Evolutionary conservation across 305 asterid genomes (phyloP).

Genomic region (Caryopteris hybrid): DNA sequence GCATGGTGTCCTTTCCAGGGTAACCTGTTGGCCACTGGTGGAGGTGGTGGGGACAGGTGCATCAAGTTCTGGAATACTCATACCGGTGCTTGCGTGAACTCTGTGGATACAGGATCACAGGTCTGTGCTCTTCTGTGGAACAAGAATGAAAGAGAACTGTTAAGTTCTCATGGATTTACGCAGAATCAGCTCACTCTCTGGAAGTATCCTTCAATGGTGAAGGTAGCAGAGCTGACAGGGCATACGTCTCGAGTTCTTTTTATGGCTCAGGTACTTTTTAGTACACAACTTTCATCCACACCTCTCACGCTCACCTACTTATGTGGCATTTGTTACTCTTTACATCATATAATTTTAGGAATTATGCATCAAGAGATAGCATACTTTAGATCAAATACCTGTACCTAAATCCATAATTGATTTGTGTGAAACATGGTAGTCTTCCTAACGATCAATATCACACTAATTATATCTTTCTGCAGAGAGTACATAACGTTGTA

Average conservation of each 20-base stretch:
- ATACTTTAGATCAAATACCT: too few species aligned
- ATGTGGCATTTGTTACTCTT: too few species aligned
- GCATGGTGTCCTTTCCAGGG: conserved; percentile 87
- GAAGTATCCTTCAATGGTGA: conserved; percentile 83
- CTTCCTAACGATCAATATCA: too few species aligned
- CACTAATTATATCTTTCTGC: too few species aligned
- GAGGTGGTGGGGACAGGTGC: conserved; percentile 60
- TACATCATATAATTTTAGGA: too few species aligned
- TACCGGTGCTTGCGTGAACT: conserved; percentile 78
- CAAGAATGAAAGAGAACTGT: conserved; percentile 69
- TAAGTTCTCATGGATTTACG: conserved; percentile 73
- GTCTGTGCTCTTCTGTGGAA: conserved; percentile 86
- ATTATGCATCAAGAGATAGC: too few species aligned
- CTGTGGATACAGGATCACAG: conserved; percentile 78
- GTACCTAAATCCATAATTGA: too few species aligned
- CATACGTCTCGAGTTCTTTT: conserved; percentile 73
- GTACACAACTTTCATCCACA: too few species aligned
- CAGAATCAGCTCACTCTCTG: conserved; percentile 72
- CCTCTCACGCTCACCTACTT: too few species aligned
- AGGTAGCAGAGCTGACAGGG: conserved; percentile 64
- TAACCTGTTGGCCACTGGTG: conserved; percentile 64
- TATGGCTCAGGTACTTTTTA: conserved; percentile 48
- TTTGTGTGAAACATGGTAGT: too few species aligned
- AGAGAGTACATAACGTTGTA: too few species aligned
- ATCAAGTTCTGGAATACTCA: conserved; percentile 78